Percentiles rank a stretch among this genome's conserved stretches.
Evolutionary conservation across 2,329 filamentous ascomycete species (phyloP).

Genomic region (Amesomyces nigricolor): DNA sequence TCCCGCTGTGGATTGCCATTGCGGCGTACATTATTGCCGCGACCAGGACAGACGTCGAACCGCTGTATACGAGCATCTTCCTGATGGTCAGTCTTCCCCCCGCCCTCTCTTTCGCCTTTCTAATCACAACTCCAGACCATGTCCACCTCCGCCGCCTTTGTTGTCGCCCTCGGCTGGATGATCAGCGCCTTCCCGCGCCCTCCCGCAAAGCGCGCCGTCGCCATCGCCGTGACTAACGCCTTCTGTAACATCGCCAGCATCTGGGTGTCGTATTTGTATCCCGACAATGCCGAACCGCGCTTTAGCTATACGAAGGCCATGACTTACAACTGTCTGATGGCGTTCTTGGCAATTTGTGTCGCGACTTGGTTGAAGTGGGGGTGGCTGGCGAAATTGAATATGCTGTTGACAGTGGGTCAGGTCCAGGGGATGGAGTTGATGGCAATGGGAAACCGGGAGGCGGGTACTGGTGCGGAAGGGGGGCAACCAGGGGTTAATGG

Average conservation of each 20-base stretch:
- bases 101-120: background rate
- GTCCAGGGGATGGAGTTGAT: constrained; percentile 51
- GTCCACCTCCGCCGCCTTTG: constrained; percentile 60
- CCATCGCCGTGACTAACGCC: constrained; percentile 70
- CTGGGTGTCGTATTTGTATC: constrained; percentile 65
- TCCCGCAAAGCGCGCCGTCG: constrained; percentile 64
- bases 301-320: constrained; percentile 54
- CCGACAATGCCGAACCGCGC: constrained; percentile 38
- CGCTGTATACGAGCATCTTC: constrained; percentile 67
- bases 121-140: constrained; percentile 36
- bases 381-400: constrained; percentile 62
- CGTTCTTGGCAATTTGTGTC: constrained; percentile 57
- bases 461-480: constrained; percentile 12
- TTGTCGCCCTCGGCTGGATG: constrained; percentile 68
- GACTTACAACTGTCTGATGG: constrained; percentile 61
- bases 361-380: constrained; percentile 54
- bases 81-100: constrained; percentile 47
- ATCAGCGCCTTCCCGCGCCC: constrained; percentile 69
- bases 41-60: constrained; percentile 52
- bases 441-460: constrained; percentile 49
- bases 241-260: constrained; percentile 65
- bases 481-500: too few relatives aligned
- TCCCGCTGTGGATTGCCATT: constrained; percentile 58
- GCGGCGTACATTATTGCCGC: constrained; percentile 63
- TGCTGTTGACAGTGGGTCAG: constrained; percentile 57